Evolutionary conservation across 2,329 filamentous ascomycete genomes (phyloP).

Genomic region (Fusarium anthophilum): DNA sequence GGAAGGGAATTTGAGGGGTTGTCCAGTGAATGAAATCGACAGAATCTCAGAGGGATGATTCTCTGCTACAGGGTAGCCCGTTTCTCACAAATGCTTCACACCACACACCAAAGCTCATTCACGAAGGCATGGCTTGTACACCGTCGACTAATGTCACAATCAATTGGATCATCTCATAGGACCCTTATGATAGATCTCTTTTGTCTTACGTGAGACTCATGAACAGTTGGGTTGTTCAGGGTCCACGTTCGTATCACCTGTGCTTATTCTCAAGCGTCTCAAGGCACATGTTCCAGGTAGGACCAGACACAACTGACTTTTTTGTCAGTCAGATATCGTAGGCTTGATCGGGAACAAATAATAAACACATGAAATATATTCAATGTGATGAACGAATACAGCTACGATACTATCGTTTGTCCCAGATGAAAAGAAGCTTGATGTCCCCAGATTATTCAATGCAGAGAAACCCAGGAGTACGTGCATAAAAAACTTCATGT

Average conservation of each 20-base stretch:
- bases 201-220: neutral
- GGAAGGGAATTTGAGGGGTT: neutral
- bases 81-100: neutral
- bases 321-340: too few species aligned
- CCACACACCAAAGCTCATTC: neutral
- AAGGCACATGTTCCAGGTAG: neutral
- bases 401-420: neutral
- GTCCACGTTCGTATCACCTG: neutral
- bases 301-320: neutral
- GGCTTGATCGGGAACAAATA: neutral
- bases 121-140: neutral
- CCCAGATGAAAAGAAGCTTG: too few species aligned
- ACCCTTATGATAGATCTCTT: neutral
- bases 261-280: neutral
- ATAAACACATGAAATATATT: neutral
- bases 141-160: neutral
- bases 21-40: neutral
- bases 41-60: neutral
- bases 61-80: constrained; percentile 13
- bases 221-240: neutral
- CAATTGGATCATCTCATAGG: neutral
- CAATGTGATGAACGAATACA: neutral
- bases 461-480: neutral
- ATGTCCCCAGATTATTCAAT: neutral
- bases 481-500: neutral